Conservation (phyloP, 1,139 yeast species). For the Debaryomyces singareniensis region DNA sequence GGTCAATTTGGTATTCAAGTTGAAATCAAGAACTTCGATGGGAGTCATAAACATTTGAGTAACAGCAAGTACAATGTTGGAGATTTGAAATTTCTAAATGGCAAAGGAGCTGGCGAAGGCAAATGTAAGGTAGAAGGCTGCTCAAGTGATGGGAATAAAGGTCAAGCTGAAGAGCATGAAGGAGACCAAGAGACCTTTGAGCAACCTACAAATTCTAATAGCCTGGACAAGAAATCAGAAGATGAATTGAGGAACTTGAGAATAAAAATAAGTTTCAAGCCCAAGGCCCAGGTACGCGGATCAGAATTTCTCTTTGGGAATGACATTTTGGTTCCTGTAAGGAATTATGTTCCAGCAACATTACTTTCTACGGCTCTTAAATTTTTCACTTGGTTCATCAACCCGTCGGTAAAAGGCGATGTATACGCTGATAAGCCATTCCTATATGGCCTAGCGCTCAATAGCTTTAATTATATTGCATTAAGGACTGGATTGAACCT, state of each 20-base stretch:
- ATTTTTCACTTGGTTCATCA: slow-evolving; percentile 52
- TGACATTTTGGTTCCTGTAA: slow-evolving; percentile 57
- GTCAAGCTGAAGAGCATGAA: slow-evolving; percentile 2
- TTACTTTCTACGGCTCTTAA: slow-evolving; percentile 43
- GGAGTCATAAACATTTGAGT: slow-evolving; percentile 30
- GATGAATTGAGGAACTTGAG: slow-evolving; percentile 22
- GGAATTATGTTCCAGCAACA: slow-evolving; percentile 51
- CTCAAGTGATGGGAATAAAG: slow-evolving; percentile 6
- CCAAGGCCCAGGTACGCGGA: slow-evolving; percentile 41
- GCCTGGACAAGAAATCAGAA: slow-evolving; percentile 3
- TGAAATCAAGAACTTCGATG: slow-evolving; percentile 41
- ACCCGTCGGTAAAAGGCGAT: slow-evolving; percentile 61
- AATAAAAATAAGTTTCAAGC: slow-evolving; percentile 31
- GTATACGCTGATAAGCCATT: slow-evolving; percentile 54
- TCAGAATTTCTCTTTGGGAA: slow-evolving; percentile 58
- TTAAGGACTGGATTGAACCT: slow-evolving; percentile 2
- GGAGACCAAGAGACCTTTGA: slow-evolving; percentile 1
- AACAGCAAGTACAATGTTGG: slow-evolving; percentile 30
- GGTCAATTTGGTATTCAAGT: slow-evolving; percentile 36
- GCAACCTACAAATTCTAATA: neutral
- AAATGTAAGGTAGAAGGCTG: slow-evolving; percentile 5
- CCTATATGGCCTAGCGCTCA: slow-evolving; percentile 56
- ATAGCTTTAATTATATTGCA: slow-evolving; percentile 43
- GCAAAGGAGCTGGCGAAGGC: slow-evolving; percentile 9
- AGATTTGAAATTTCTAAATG: slow-evolving; percentile 24